Conservation (phyloP, 2,329 filamentous ascomycete species). For the Zelopaecilomyces penicillatus region DNA sequence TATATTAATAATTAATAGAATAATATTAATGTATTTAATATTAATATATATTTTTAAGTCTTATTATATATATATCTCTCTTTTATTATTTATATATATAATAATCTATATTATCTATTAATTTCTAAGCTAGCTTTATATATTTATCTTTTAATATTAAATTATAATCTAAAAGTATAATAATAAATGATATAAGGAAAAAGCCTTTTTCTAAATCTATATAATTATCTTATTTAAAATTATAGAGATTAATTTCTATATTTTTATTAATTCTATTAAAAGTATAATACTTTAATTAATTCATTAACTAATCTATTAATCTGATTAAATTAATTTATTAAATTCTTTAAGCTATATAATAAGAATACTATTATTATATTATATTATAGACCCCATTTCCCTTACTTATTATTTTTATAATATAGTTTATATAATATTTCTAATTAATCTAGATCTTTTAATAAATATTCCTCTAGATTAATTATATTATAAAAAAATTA, state of each 20-base stretch:
- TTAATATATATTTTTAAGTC: background rate
- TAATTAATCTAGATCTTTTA: background rate
- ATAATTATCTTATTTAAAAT: background rate
- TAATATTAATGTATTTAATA: too few species aligned
- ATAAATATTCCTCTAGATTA: background rate
- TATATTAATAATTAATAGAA: too few species aligned
- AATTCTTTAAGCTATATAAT: background rate
- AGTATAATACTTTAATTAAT: background rate
- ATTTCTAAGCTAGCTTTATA: too few species aligned
- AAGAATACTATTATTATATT: background rate
- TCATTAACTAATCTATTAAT: background rate
- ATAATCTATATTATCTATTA: too few species aligned
- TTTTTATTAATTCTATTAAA: background rate
- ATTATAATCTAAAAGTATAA: background rate
- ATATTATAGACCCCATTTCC: background rate
- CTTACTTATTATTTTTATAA: background rate
- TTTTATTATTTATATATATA: background rate
- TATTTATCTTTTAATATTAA: too few species aligned
- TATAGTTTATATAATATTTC: slow-evolving; percentile 1
- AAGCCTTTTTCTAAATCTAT: background rate
- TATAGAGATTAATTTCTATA: background rate
- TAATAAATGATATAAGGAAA: background rate
- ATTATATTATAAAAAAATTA: background rate
- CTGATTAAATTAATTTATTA: background rate
- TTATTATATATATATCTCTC: background rate